Percentiles rank a stretch among this genome's conserved stretches.
phyloP scores from a whole-genome alignment of 108 stramenopile species.

The Cyclotella baltica region DNA sequence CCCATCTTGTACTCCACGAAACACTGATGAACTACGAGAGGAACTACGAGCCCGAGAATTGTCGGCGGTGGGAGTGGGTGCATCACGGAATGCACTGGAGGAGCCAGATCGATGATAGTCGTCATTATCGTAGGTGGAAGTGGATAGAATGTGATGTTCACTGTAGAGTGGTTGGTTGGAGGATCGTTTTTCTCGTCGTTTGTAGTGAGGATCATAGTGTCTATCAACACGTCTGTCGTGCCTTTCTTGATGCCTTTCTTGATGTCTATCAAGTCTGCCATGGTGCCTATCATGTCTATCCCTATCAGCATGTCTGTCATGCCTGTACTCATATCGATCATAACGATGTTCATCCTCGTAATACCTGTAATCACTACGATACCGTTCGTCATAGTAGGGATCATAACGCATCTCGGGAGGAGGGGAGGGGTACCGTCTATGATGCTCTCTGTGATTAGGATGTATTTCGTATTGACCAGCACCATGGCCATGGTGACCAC shows the following conservation, averaged over 20 bases:
- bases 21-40: background rate
- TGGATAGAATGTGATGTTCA: slow-evolving; percentile 40
- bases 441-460: background rate
- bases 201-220: background rate
- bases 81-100: background rate
- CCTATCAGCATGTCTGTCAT: background rate
- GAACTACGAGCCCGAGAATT: background rate
- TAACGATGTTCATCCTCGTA: background rate
- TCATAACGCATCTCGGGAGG: slow-evolving; percentile 9
- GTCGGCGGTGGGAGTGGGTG: slow-evolving; percentile 2
- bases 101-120: background rate
- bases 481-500: background rate
- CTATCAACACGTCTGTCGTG: slow-evolving; percentile 14
- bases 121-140: slow-evolving; percentile 22
- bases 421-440: slow-evolving; percentile 13
- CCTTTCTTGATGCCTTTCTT: background rate
- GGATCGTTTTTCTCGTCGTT: slow-evolving; percentile 3
- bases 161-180: slow-evolving; percentile 30
- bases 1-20: background rate
- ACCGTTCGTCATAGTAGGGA: slow-evolving; percentile 6
- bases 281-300: slow-evolving; percentile 1
- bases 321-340: slow-evolving; percentile 8
- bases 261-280: background rate
- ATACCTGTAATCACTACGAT: background rate
- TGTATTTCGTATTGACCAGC: background rate